Conservation (phyloP, 345 rosid species). For the Moricandia arvensis region DNA sequence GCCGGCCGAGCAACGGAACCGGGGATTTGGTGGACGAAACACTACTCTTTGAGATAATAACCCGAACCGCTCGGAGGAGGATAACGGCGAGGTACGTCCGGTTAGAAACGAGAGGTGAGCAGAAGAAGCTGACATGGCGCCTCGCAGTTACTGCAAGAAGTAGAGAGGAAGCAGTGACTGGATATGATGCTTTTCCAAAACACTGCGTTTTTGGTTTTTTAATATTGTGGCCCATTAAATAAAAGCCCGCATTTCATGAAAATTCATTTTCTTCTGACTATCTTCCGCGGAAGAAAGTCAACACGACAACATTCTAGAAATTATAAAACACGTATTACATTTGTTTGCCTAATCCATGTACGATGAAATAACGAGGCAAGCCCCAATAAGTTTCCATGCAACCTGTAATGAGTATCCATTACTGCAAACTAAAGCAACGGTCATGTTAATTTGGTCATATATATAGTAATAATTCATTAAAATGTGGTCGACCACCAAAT, state of each 20-base stretch:
- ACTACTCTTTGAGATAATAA: neutral
- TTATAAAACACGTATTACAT: no score
- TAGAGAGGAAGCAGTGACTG: neutral
- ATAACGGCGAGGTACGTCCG: conserved; percentile 35
- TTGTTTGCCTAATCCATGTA: neutral
- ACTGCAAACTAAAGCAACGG: neutral
- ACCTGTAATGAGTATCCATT: conserved; percentile 18
- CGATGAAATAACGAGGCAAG: conserved; percentile 18
- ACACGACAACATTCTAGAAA: neutral
- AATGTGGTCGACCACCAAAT: no score
- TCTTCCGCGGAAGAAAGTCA: neutral
- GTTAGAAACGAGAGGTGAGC: conserved; percentile 52
- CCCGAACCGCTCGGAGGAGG: conserved; percentile 22
- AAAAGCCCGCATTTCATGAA: no score
- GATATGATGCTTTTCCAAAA: conserved; percentile 16
- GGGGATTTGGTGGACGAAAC: conserved; percentile 16
- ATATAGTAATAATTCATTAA: neutral
- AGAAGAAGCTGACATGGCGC: conserved; percentile 51
- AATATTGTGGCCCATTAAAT: neutral
- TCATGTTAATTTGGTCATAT: conserved; percentile 10
- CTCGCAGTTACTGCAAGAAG: neutral
- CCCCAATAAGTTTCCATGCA: neutral
- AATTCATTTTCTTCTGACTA: neutral
- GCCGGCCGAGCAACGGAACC: conserved; percentile 60
- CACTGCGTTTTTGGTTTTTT: conserved; percentile 26